A percentile compares a stretch with the other conserved stretches of the same genome.
These are phyloP conservation scores for Phascolomyces articulosus DNA, from an alignment of 371 early-diverging fungal species.

Conservation along the genomic window DNA sequence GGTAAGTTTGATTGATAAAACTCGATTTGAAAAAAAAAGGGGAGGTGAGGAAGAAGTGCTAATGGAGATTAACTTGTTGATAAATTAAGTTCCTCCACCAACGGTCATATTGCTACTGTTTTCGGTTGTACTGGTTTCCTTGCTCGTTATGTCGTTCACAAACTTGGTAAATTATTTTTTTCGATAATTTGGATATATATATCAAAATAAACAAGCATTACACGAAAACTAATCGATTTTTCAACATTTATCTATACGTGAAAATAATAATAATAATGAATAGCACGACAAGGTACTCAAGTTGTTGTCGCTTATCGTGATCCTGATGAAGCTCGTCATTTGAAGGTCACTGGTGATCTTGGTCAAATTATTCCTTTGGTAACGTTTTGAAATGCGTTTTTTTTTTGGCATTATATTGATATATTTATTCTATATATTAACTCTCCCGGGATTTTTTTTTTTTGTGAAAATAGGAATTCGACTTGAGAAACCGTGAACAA, in stretches of 20 bases:
- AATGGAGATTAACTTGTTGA: background rate
- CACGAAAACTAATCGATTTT: too few relatives aligned
- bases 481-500: slow-evolving; percentile 83
- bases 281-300: slow-evolving; percentile 78
- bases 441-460: background rate
- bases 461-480: slow-evolving; percentile 70
- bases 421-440: background rate
- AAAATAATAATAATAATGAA: background rate
- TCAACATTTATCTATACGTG: too few relatives aligned
- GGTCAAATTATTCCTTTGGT: slow-evolving; percentile 92
- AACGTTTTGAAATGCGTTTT: background rate
- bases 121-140: slow-evolving; percentile 97
- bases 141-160: slow-evolving; percentile 92
- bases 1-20: slow-evolving; percentile 42
- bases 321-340: slow-evolving; percentile 82
- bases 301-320: slow-evolving; percentile 94
- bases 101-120: slow-evolving; percentile 92
- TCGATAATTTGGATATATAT: too few relatives aligned
- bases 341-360: slow-evolving; percentile 93
- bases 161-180: slow-evolving; percentile 65
- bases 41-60: too few relatives aligned
- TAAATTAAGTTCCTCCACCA: slow-evolving; percentile 60
- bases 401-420: too few relatives aligned
- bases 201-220: too few relatives aligned
- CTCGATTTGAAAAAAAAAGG: too few relatives aligned